phyloP scores from a whole-genome alignment of 2,329 filamentous ascomycete species.

The Xylaria sp. region DNA sequence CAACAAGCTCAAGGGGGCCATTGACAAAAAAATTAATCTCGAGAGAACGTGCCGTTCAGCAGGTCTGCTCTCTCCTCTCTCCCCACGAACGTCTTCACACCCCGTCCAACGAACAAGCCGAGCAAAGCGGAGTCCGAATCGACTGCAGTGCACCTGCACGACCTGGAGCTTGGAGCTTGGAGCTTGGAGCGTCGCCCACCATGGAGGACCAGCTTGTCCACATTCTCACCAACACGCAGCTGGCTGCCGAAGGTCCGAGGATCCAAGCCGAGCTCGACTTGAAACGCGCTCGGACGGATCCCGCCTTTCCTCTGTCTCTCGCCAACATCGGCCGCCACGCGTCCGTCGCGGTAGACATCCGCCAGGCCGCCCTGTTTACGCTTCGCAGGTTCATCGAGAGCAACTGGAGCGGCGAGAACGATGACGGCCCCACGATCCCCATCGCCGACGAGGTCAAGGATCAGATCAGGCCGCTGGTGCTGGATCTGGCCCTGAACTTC shows the following conservation, averaged over 20 bases:
- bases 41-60: conserved; percentile 5
- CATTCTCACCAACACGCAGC: conserved; percentile 88
- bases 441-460: conserved; percentile 79
- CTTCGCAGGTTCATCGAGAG: conserved; percentile 85
- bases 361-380: conserved; percentile 83
- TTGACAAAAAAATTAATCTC: conserved; percentile 10
- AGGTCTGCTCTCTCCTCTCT: neutral
- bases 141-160: conserved; percentile 4
- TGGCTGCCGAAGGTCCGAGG: conserved; percentile 77
- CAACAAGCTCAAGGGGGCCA: conserved; percentile 17
- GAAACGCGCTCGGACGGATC: conserved; percentile 73
- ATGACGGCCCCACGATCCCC: conserved; percentile 72
- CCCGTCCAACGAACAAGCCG: conserved; percentile 1
- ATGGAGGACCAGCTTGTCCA: conserved; percentile 96
- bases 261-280: conserved; percentile 89
- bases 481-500: conserved; percentile 79
- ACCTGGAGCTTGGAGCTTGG: conserved; percentile 29
- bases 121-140: conserved; percentile 7
- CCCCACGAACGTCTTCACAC: neutral
- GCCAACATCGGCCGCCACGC: conserved; percentile 82
- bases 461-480: conserved; percentile 76
- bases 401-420: conserved; percentile 83
- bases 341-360: conserved; percentile 77
- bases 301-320: conserved; percentile 81
- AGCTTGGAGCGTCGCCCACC: conserved; percentile 33